These are phyloP conservation scores for Zalaria obscura DNA, from an alignment of 2,329 filamentous ascomycete species.

Conservation along the genomic window DNA sequence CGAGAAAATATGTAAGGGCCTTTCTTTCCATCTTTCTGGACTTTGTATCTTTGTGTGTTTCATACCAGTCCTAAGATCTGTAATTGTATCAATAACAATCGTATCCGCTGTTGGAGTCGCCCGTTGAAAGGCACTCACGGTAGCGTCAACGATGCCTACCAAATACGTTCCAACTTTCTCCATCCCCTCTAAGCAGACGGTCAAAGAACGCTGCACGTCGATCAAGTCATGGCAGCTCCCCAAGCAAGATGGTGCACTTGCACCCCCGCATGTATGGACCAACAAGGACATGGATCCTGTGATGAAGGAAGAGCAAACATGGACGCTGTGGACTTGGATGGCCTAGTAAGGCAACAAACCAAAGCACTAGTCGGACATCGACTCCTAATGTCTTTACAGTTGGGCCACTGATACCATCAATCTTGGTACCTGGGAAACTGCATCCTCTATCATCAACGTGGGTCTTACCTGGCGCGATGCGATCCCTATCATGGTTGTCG, in stretches of 20 bases:
- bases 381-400: neutral
- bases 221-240: conserved; percentile 32
- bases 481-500: conserved; percentile 36
- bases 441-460: conserved; percentile 31
- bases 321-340: conserved; percentile 25
- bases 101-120: too few relatives aligned
- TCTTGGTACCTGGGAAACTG: conserved; percentile 21
- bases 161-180: conserved; percentile 1
- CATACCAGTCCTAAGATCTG: too few relatives aligned
- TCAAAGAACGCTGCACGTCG: conserved; percentile 27
- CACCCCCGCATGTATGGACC: conserved; percentile 27
- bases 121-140: too few relatives aligned
- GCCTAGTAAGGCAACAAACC: conserved; percentile 12
- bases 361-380: neutral
- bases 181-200: conserved; percentile 19
- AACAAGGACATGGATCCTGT: conserved; percentile 25
- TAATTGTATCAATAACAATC: too few relatives aligned
- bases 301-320: conserved; percentile 13
- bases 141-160: neutral
- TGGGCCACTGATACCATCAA: conserved; percentile 28
- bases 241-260: conserved; percentile 33
- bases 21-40: too few relatives aligned
- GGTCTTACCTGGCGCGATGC: conserved; percentile 42
- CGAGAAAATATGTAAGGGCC: too few relatives aligned
- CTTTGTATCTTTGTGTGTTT: too few relatives aligned